These are phyloP conservation scores for Pythium plurisporium DNA, from an alignment of 352 stramenopile species.

Conservation along the genomic window DNA sequence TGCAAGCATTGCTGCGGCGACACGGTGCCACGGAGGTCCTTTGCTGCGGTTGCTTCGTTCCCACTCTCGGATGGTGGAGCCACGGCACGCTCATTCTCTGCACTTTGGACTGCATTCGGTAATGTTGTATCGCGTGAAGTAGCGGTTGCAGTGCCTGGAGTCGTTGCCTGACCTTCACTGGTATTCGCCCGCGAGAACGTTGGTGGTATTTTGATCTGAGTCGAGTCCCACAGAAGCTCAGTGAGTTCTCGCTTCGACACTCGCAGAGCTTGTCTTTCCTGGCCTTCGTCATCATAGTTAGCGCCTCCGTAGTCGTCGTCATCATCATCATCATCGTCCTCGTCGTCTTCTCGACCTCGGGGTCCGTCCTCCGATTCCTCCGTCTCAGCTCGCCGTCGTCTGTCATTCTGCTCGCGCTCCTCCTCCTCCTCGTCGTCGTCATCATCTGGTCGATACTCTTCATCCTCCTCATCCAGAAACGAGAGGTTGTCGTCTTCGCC, in stretches of 20 bases:
- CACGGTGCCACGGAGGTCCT: constrained; percentile 34
- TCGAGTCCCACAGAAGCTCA: constrained; percentile 79
- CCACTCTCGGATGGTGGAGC: neutral
- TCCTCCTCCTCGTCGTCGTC: constrained; percentile 70
- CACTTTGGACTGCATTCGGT: too few species aligned
- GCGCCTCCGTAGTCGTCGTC: constrained; percentile 2
- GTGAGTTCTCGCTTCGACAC: constrained; percentile 84
- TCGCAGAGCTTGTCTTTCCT: constrained; percentile 25
- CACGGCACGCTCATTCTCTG: neutral
- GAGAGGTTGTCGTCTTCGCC: constrained; percentile 67
- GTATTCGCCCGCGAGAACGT: constrained; percentile 4
- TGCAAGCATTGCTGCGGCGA: constrained; percentile 73
- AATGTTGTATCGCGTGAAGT: neutral
- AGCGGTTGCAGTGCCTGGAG: too few species aligned
- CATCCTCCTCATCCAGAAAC: constrained; percentile 83
- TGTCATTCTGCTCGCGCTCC: constrained; percentile 10
- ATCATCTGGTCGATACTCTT: constrained; percentile 71
- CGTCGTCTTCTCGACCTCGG: constrained; percentile 62
- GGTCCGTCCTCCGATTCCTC: constrained; percentile 22
- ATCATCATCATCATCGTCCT: constrained; percentile 53
- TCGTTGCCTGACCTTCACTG: neutral
- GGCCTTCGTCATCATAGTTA: constrained; percentile 28
- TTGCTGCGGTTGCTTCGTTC: constrained; percentile 6
- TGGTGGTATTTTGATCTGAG: constrained; percentile 45
- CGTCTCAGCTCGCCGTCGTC: constrained; percentile 14